Evolutionary conservation across 164 flowering plant species (phyloP).

Genomic region (Berberis vulgaris): DNA sequence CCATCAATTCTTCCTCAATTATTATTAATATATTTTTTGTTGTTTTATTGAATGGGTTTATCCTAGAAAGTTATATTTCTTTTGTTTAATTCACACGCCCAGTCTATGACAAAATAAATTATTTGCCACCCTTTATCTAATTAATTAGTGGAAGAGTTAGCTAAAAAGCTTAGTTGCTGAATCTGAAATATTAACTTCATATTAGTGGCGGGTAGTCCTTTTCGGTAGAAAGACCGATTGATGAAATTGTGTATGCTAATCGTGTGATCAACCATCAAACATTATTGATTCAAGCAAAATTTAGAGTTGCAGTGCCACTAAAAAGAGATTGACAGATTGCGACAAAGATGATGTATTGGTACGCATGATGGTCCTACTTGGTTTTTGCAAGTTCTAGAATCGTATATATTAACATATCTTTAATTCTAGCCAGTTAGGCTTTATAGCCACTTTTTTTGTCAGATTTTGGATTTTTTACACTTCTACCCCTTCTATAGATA

Average conservation of each 20-base stretch:
- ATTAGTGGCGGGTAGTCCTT: constrained; percentile 7
- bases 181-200: constrained; percentile 11
- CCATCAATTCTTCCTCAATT: too few species aligned
- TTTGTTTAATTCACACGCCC: constrained; percentile 8
- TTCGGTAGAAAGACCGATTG: neutral
- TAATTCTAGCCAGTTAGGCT: too few species aligned
- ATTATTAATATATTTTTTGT: neutral
- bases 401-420: too few species aligned
- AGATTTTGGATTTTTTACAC: too few species aligned
- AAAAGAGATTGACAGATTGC: too few species aligned
- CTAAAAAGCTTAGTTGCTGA: constrained; percentile 22
- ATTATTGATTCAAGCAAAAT: neutral
- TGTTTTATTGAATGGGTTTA: neutral
- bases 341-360: too few species aligned
- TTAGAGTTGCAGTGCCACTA: too few species aligned
- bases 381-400: too few species aligned
- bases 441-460: too few species aligned
- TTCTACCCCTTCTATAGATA: too few species aligned
- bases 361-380: too few species aligned
- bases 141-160: constrained; percentile 18
- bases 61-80: constrained; percentile 14
- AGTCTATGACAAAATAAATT: neutral
- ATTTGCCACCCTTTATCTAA: constrained; percentile 12
- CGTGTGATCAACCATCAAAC: neutral
- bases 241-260: neutral